Base-by-base conservation (phyloP, 345 rosid species). In the Pugionium dolabratum region DNA sequence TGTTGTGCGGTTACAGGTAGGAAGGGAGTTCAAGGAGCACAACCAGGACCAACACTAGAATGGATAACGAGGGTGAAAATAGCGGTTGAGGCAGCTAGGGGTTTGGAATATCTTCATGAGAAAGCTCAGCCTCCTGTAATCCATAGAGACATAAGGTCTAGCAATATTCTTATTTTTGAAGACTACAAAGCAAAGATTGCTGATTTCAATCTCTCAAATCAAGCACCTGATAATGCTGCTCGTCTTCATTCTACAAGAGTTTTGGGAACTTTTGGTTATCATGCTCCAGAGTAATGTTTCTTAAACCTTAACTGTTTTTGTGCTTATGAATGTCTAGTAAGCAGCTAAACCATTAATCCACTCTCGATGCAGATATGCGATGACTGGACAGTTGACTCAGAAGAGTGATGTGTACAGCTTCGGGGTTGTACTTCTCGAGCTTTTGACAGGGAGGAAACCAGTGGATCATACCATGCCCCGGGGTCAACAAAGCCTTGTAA, bases 391-490 rank as follows among this genome's bases (percentile, higher is more conserved):
- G 40, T 62, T 74, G 61, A 75, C 78, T 32, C 78, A 75, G 78
- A 75, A 75, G 78, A 75, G 78, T 52, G 78, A 75, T 63, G 78
- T 74, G 47, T 74, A 74, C 74, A 74, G 78, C 29, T 74, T 68
- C 5, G 78, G 78, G 49, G 78, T 74, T 55, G 78, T 74, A 41
- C 78, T 74, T 55, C 60, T 74, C 55, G 78, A 75, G 18, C 78
- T 75, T 56, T 62, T 75, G 6, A 75, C 78, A 35, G 78, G 78
- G 51, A 69, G 78, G 70, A 75, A 75, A 57, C 78, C 78, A 1
- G 78, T 75, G 32, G 78, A 75, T 69, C 70, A 75, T 50, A 75
- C 70, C 61, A 75, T 74, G 78, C 78, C 78, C 39, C 70, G 78
- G 2, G 78, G 78, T 54, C 78, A 68, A 56, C 78, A 74, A 27